phyloP scores from a whole-genome alignment of 2,329 filamentous ascomycete genomes.

The Lasiodiplodia theobromae region DNA sequence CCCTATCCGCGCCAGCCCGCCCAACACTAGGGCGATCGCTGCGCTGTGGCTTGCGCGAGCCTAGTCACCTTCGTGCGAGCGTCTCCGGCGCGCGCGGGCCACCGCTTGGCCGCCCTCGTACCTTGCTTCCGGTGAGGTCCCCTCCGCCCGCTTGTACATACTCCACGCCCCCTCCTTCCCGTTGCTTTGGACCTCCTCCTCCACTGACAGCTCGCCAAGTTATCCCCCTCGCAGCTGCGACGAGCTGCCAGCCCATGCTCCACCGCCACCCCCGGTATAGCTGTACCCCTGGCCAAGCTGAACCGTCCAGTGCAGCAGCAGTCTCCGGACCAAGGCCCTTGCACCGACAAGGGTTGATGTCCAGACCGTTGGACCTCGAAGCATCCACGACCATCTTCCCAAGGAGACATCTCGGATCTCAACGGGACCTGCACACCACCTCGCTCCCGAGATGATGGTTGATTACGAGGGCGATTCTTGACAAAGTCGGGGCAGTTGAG shows the following conservation, averaged over 20 bases:
- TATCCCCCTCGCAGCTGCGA: slow-evolving; percentile 10
- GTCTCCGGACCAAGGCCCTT: background rate
- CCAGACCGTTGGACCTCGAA: slow-evolving; percentile 17
- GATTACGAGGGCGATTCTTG: too few species aligned
- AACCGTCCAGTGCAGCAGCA: background rate
- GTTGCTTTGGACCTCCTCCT: slow-evolving; percentile 4
- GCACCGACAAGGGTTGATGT: too few species aligned
- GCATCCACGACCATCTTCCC: slow-evolving; percentile 16
- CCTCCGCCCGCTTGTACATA: background rate
- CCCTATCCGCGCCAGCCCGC: too few species aligned
- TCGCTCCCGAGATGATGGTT: too few species aligned
- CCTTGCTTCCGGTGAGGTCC: background rate
- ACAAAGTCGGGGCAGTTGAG: too few species aligned
- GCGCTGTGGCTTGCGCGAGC: too few species aligned
- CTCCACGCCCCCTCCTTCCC: slow-evolving; percentile 7
- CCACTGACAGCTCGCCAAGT: slow-evolving; percentile 16
- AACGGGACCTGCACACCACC: slow-evolving; percentile 7
- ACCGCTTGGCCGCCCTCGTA: background rate
- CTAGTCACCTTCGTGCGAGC: too few species aligned
- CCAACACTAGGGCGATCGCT: too few species aligned
- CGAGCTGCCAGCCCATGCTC: slow-evolving; percentile 6
- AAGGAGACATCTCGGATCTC: background rate
- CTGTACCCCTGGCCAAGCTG: background rate
- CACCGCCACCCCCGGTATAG: slow-evolving; percentile 15
- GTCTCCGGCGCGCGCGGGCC: too few species aligned